Percentiles rank a stretch among this genome's conserved stretches.
Evolutionary conservation across 2,329 filamentous ascomycete genomes (phyloP).

Genomic region (Paecilomyces fulvus): DNA sequence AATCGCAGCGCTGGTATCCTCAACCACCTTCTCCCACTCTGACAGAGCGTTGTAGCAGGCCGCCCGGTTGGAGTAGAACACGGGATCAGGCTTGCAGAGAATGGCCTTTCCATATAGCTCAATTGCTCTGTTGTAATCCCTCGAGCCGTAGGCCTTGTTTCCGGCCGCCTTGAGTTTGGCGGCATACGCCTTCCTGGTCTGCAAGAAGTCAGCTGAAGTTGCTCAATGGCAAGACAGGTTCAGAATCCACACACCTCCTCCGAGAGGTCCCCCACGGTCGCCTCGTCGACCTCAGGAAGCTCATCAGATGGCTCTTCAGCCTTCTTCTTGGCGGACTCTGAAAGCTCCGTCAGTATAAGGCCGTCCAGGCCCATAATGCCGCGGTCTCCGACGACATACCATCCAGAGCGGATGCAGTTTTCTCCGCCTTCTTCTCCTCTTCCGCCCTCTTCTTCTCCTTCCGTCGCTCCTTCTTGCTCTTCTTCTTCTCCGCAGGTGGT

Average conservation of each 20-base stretch:
- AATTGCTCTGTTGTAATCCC: constrained; percentile 90
- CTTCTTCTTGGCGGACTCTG: constrained; percentile 36
- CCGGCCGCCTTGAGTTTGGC: constrained; percentile 88
- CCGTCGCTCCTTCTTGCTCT: constrained; percentile 83
- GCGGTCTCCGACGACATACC: constrained; percentile 27
- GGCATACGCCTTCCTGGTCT: constrained; percentile 79
- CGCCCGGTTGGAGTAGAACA: constrained; percentile 98
- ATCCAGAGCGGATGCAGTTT: constrained; percentile 36
- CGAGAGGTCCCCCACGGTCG: constrained; percentile 38
- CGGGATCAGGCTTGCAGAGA: constrained; percentile 90
- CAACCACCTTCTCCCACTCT: constrained; percentile 92
- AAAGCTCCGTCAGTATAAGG: constrained; percentile 7
- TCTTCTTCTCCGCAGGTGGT: constrained; percentile 49
- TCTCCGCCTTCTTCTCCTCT: constrained; percentile 41
- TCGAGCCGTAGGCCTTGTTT: constrained; percentile 91
- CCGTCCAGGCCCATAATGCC: constrained; percentile 28
- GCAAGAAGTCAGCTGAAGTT: constrained; percentile 7
- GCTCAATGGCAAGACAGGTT: background rate
- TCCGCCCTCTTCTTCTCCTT: constrained; percentile 68
- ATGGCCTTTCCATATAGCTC: constrained; percentile 93
- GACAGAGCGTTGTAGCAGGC: constrained; percentile 92
- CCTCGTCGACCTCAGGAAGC: constrained; percentile 55
- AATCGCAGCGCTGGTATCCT: constrained; percentile 92
- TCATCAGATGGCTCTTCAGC: constrained; percentile 52
- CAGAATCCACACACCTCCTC: constrained; percentile 33